Evolutionary conservation across 805 yeast species (phyloP), one percentile per base, ranked within the genome.

Genomic region (Barnettozyma wickerhamii): DNA sequence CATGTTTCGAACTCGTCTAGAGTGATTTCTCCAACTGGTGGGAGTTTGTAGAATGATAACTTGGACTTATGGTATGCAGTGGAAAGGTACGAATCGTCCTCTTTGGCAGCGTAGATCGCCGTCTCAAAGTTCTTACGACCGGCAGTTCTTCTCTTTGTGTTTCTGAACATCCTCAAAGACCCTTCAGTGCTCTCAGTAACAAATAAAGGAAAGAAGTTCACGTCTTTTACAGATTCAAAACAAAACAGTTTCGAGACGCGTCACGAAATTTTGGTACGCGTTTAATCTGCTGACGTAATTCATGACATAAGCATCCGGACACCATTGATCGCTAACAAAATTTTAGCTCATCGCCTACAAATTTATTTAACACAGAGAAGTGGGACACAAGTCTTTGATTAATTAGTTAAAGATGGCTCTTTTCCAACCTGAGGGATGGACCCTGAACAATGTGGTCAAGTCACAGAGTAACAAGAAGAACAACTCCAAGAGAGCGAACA

Each of bases 1-100:
- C 97, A 93, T 5, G 73, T 71, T 64, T 93, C 99, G 62, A 93
- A 93, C 54, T 93, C 86, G 48, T 90, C 97, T 14, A 93, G 63
- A 0, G 97, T 87, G 53, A 93, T 81, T 62, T 93, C 98, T 12
- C 81, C 79, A 24, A 72, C 64, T 1, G 98, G 98, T 10, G 95
- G 93, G 6, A 66, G 48, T 19, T 69, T 75, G 63, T 93, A 93
- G 54, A 91, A 77, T 17, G 87, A 79, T 37, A 93, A 66, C 37
- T 95, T 70, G 28, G 76, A 66, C 10, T 78, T 74, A 57, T 51
- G 44, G 38, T 82, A 79, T 30, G 70, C 52, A 48, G 56, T 52
- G 41, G 60, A 62, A 38, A 62, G 59, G 46, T 60, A 64, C 27
- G 55, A 54, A 40, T 51, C 60, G 23, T 37, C 44, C 46, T 63